These are phyloP conservation scores for Arthrinium phaeospermum DNA, from an alignment of 2,329 filamentous ascomycete genomes.

Conservation along the genomic window DNA sequence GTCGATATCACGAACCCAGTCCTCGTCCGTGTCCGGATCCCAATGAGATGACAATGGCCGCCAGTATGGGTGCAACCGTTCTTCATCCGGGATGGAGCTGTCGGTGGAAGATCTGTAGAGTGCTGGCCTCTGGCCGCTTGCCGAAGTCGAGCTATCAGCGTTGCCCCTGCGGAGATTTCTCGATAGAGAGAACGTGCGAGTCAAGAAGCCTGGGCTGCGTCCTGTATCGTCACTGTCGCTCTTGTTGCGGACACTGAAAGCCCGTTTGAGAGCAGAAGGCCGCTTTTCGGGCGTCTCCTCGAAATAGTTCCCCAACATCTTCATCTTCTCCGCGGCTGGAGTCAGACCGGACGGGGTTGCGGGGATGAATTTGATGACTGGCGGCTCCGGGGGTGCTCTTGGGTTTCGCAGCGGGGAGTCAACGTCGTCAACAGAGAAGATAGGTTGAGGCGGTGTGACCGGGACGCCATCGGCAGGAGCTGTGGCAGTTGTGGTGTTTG, in stretches of 20 bases:
- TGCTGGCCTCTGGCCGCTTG: constrained; percentile 35
- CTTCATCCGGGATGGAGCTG: constrained; percentile 54
- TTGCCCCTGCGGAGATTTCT: constrained; percentile 42
- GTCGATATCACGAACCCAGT: constrained; percentile 38
- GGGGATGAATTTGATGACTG: constrained; percentile 64
- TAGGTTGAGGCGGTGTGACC: constrained; percentile 58
- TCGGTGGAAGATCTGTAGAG: constrained; percentile 47
- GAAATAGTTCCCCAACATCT: constrained; percentile 60
- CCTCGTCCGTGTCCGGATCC: constrained; percentile 37
- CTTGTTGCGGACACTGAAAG: constrained; percentile 57
- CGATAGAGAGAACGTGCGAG: constrained; percentile 61
- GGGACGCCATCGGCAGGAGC: constrained; percentile 49
- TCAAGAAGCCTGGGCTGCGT: constrained; percentile 51
- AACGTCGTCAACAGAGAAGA: constrained; percentile 56
- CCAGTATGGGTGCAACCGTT: constrained; percentile 67
- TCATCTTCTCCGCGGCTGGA: constrained; percentile 57
- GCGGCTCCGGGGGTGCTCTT: constrained; percentile 60
- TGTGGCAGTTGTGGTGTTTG: constrained; percentile 46
- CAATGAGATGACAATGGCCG: constrained; percentile 55
- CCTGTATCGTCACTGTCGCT: constrained; percentile 51
- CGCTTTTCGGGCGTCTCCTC: constrained; percentile 47
- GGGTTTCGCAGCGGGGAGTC: constrained; percentile 69
- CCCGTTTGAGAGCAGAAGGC: constrained; percentile 60
- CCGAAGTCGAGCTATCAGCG: constrained; percentile 31
- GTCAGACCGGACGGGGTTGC: constrained; percentile 67